Evolutionary conservation across 352 stramenopile genomes (phyloP), one percentile per base, ranked within the genome.

Genomic region (Phytopythium ostracodes): DNA sequence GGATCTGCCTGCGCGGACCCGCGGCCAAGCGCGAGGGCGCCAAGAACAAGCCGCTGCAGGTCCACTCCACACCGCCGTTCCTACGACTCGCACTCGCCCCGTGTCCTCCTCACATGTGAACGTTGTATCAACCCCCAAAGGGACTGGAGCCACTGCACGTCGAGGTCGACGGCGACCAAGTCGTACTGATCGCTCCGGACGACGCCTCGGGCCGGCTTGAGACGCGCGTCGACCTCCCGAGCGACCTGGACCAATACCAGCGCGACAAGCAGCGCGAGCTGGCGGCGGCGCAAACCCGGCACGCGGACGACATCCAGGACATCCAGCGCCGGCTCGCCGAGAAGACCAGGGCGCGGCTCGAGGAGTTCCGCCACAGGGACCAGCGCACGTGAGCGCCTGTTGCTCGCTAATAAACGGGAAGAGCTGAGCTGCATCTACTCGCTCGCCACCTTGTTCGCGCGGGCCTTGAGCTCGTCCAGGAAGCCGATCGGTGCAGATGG

Each of bases 1-100:
- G 81, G 2, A 84, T 91, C 24, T 91, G 81, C 54, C 63, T 91
- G 9, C 73, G 79, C 60, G 81, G 79, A 6, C 79, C 79, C 2
- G 77, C 75, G 33, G 77, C 69, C 0, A 70, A 65, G 10, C 67
- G 76, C 27, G 82, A 77, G 62, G 44, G 55, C 27, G 27, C 43
- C 33, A 36, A 62, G n/a, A 55, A 56, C 18, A 66, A 66, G 40
- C 56, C 63, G 25, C 57, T 71, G 14, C 44, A 47, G 25, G 61
- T 67, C 12, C 52, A n/a, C 2, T 17, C 14, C 2, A 20, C 43
- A 9, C 20, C 17, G 20, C n/a, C n/a, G 6, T 29, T 14, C 5
- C 43, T 33, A 33, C 29, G 3, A 7, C 29, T 8, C n/a, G 29
- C 7, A 33, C 29, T 33, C 29, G 29, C 29, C 29, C 29, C 29